Conservation (phyloP, 768 basidiomycete species). For the Glaciozyma martinii region DNA sequence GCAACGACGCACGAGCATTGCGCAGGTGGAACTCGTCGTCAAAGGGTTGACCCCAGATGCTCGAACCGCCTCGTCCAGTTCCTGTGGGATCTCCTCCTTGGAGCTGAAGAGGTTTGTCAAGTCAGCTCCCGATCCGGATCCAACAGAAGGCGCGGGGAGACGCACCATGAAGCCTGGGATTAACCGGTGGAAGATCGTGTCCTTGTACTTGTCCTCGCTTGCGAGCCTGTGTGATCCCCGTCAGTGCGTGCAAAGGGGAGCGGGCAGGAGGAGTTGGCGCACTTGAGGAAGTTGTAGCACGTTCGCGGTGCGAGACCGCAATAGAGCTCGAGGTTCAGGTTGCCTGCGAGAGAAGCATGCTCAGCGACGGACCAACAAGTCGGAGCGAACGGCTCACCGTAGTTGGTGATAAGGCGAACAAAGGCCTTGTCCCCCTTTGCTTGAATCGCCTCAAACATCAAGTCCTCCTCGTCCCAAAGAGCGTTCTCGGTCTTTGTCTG, state of each 20-base stretch:
- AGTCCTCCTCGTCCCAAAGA: slow-evolving; percentile 97
- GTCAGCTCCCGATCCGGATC: slow-evolving; percentile 15
- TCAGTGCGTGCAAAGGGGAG: background rate
- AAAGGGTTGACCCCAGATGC: slow-evolving; percentile 91
- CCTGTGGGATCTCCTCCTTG: slow-evolving; percentile 98
- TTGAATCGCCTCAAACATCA: slow-evolving; percentile 92
- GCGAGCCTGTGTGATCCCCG: slow-evolving; percentile 50
- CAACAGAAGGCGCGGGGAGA: background rate
- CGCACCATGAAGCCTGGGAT: slow-evolving; percentile 91
- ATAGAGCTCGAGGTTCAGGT: slow-evolving; percentile 26
- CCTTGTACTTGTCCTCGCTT: slow-evolving; percentile 76
- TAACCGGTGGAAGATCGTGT: slow-evolving; percentile 80
- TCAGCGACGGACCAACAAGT: slow-evolving; percentile 40
- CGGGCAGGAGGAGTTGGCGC: background rate
- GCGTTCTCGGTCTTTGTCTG: slow-evolving; percentile 62
- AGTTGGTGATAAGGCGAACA: slow-evolving; percentile 85
- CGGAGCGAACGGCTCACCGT: slow-evolving; percentile 56
- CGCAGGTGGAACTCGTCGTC: slow-evolving; percentile 86
- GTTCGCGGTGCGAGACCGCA: slow-evolving; percentile 94
- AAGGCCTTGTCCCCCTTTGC: slow-evolving; percentile 91
- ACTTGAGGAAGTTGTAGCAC: slow-evolving; percentile 86
- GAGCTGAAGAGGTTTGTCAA: slow-evolving; percentile 48
- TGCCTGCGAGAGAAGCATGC: slow-evolving; percentile 49
- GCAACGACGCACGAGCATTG: slow-evolving; percentile 60
- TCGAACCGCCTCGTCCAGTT: slow-evolving; percentile 85